These are phyloP conservation scores for Claviceps humidiphila DNA, from an alignment of 2,329 filamentous ascomycete species.

Conservation along the genomic window DNA sequence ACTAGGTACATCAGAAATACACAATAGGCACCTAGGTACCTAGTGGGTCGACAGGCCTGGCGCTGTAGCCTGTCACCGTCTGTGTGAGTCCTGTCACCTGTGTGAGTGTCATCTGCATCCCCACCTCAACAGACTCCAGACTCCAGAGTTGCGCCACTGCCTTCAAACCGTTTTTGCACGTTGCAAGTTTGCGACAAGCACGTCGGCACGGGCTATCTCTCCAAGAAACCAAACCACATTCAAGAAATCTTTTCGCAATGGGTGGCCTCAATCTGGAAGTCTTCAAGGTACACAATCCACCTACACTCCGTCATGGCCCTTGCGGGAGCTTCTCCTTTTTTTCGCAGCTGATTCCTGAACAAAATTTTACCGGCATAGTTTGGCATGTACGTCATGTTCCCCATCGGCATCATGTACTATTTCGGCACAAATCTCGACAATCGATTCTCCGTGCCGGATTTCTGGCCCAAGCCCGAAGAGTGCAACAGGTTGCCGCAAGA, in stretches of 20 bases:
- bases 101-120: too few species aligned
- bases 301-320: neutral
- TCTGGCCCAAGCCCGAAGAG: constrained; percentile 79
- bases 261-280: constrained; percentile 84
- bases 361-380: constrained; percentile 47
- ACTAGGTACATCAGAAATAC: neutral
- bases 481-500: constrained; percentile 67
- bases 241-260: constrained; percentile 31
- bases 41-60: neutral
- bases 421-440: constrained; percentile 96
- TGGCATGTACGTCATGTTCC: constrained; percentile 97
- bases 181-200: neutral
- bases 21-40: neutral
- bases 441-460: constrained; percentile 75
- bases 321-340: neutral
- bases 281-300: constrained; percentile 63
- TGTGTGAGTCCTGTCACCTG: too few species aligned
- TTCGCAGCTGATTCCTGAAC: neutral
- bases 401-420: constrained; percentile 99
- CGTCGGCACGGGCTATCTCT: neutral
- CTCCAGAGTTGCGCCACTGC: neutral
- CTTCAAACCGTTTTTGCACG: neutral
- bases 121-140: too few species aligned
- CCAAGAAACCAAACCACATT: neutral
- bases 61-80: too few species aligned